Base-by-base conservation (phyloP, 148 eudicot genomes). In the Tetragonia tetragonoides region DNA sequence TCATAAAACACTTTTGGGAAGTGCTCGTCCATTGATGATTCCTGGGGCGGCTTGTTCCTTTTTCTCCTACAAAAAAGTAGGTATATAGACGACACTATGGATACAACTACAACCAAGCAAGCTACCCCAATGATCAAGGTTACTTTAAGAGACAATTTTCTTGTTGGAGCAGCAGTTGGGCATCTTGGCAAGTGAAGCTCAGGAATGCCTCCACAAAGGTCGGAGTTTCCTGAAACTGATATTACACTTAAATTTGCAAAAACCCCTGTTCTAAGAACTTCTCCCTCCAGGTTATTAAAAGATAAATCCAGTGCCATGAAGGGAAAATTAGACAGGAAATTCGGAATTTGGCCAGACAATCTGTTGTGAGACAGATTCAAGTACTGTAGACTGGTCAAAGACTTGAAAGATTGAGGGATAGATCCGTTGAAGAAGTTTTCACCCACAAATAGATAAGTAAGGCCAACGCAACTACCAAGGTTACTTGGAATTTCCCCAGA, bases 131-230 rank as follows among this genome's bases (percentile, higher is more conserved):
- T 56, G 7, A 21, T 42, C 60, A 82, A 5, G 20, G 23, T 82
- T 37, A 63, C 6, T 21, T 41, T 39, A 49, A 2, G 34, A 0
- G 44, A 63, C n/a, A 42, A 2, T 39, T 12, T 60, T 75, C 63
- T 0, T 6, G 64, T 60, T 60, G 47, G 12, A 23, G 46, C n/a
- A 18, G 23, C 21, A 41, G 18, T 16, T 3, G 53, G 44, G 44
- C 83, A 82, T 77, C 7, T 62, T 56, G 88, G 86, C 21, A 86
- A 64, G 8, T 81, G 77, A 16, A 83, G 67, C 53, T 77, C 63
- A 10, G 75, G 18, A 34, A 77, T 65, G 16, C 88, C 88, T 65
- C 85, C 86, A 74, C 85, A 79, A 10, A 86, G 85, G 70, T 61
- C 74, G 2, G 10, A 47, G 68, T 86, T 86, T 21, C 85, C 88